phyloP scores from a whole-genome alignment of 345 rosid genomes.

The Lepidium sativum region DNA sequence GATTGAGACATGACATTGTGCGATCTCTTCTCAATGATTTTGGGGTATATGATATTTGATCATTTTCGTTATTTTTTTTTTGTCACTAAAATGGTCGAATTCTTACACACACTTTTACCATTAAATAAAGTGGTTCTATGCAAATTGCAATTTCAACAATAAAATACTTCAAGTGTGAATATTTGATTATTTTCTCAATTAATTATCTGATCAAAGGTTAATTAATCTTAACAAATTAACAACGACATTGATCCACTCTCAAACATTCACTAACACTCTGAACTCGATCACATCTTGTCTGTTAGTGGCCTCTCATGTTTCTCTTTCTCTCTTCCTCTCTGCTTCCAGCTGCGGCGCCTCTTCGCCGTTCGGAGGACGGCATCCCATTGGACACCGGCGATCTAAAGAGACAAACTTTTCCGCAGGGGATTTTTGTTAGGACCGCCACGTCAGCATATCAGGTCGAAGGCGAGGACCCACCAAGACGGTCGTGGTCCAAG shows the following conservation, averaged over 20 bases:
- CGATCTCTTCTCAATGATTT: background rate
- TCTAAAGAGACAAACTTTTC: slow-evolving; percentile 43
- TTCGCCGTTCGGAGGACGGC: slow-evolving; percentile 14
- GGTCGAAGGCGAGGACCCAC: slow-evolving; percentile 81
- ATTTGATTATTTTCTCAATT: background rate
- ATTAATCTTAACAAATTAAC: background rate
- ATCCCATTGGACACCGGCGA: slow-evolving; percentile 45
- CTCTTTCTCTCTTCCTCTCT: slow-evolving; percentile 2
- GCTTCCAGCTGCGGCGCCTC: slow-evolving; percentile 8
- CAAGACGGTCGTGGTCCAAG: slow-evolving; percentile 87
- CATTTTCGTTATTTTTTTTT: background rate
- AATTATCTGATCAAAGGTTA: background rate
- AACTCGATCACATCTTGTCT: background rate
- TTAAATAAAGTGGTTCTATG: background rate
- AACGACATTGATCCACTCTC: background rate
- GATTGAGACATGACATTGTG: background rate
- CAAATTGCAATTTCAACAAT: background rate
- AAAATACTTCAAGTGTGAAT: background rate
- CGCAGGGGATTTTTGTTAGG: slow-evolving; percentile 65
- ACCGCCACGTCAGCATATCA: slow-evolving; percentile 86
- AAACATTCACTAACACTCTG: background rate
- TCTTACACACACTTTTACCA: background rate
- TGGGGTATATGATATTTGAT: too few relatives aligned
- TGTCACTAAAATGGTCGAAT: background rate
- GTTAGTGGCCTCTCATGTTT: background rate